Conservation (phyloP, 2,329 filamentous ascomycete species). For the Venturiaceae sp. region DNA sequence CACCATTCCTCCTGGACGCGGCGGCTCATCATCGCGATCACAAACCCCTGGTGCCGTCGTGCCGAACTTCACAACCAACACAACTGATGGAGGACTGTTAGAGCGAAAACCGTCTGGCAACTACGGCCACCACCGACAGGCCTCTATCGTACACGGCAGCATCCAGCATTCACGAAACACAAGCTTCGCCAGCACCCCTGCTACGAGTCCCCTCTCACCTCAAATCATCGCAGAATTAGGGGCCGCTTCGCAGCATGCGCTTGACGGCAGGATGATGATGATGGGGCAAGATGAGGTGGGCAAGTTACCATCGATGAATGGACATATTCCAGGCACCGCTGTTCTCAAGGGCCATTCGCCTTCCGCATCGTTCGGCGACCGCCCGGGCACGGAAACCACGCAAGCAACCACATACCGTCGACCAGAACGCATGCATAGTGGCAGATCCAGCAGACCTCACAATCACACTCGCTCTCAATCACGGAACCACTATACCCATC, state of each 20-base stretch:
- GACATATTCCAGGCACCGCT: not conserved
- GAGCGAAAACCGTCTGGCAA: conserved; percentile 43
- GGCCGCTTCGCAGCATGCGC: conserved; percentile 15
- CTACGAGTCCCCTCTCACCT: conserved; percentile 73
- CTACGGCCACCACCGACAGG: conserved; percentile 90
- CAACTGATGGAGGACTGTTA: conserved; percentile 12
- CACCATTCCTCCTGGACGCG: not conserved
- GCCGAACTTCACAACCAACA: conserved; percentile 19
- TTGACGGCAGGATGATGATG: conserved; percentile 31
- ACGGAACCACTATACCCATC: conserved; percentile 47
- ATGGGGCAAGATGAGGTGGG: conserved; percentile 21
- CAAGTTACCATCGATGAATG: not conserved
- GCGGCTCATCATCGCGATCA: conserved; percentile 30
- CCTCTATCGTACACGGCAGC: conserved; percentile 84
- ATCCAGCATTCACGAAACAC: conserved; percentile 87
- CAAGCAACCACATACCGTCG: conserved; percentile 16
- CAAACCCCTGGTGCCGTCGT: conserved; percentile 29
- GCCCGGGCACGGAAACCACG: not conserved
- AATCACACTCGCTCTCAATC: conserved; percentile 60
- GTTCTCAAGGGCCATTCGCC: conserved; percentile 5
- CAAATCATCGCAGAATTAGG: conserved; percentile 58
- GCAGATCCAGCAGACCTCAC: conserved; percentile 3
- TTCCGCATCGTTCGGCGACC: conserved; percentile 2
- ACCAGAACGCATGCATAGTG: conserved; percentile 35
- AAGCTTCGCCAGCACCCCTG: conserved; percentile 69